Evolutionary conservation across 2,329 filamentous ascomycete genomes (phyloP).

Genomic region (Sporothrix mexicana): DNA sequence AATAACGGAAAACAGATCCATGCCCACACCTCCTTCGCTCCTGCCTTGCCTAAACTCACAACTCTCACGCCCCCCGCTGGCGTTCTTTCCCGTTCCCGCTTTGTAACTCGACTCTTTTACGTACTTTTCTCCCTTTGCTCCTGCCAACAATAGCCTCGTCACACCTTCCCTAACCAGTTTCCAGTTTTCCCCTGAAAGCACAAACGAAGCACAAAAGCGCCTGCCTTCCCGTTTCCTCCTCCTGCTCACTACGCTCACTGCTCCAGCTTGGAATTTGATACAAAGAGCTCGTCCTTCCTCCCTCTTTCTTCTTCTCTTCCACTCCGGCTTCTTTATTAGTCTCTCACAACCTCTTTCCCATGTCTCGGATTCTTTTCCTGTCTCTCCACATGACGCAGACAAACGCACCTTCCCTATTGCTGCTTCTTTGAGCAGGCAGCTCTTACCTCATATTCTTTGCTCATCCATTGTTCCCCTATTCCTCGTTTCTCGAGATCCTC

Average conservation of each 20-base stretch:
- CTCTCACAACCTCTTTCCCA: not conserved
- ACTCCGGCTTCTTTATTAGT: not conserved
- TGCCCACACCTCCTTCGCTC: constrained; percentile 1
- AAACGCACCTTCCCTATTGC: constrained; percentile 22
- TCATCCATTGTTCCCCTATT: not conserved
- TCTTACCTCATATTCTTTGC: not conserved
- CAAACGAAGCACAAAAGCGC: not conserved
- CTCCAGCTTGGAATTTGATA: constrained; percentile 25
- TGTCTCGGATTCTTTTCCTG: not conserved
- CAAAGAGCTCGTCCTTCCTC: constrained; percentile 26
- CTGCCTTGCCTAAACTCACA: constrained; percentile 19
- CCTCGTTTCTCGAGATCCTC: too few species aligned
- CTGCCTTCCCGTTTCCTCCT: constrained; percentile 13
- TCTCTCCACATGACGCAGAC: constrained; percentile 26
- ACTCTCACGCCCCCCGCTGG: not conserved
- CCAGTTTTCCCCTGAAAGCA: not conserved
- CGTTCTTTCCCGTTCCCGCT: constrained; percentile 9
- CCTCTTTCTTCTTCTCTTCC: not conserved
- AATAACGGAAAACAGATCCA: not conserved
- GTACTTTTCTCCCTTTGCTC: constrained; percentile 10
- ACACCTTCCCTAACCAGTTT: constrained; percentile 27
- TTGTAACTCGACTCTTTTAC: not conserved
- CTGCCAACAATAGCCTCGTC: constrained; percentile 28
- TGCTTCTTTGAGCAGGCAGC: constrained; percentile 22
- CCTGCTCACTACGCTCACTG: not conserved